Percentiles rank a stretch among this genome's conserved stretches.
phyloP scores from a whole-genome alignment of 768 basidiomycete species.

The Leccinum truebloodii region DNA sequence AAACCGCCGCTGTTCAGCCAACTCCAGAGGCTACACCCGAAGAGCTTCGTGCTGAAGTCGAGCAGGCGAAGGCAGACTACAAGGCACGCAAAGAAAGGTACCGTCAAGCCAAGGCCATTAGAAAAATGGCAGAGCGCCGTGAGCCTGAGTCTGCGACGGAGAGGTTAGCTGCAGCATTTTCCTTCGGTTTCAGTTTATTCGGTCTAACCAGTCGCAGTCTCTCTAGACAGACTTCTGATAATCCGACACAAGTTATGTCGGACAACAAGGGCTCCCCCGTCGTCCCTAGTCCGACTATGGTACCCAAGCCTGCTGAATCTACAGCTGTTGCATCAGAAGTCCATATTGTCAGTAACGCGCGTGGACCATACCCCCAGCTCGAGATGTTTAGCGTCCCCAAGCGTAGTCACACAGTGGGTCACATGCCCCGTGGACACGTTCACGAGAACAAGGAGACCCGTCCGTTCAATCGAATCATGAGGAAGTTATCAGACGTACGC shows the following conservation, averaged over 20 bases:
- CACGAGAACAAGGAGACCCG: constrained; percentile 36
- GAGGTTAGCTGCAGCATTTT: constrained; percentile 22
- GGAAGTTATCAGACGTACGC: constrained; percentile 65
- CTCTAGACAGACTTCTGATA: constrained; percentile 29
- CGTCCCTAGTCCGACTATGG: constrained; percentile 10
- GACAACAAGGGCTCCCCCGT: constrained; percentile 4
- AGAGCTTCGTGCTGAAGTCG: constrained; percentile 44
- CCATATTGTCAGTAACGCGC: constrained; percentile 64
- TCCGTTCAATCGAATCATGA: constrained; percentile 51
- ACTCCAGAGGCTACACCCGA: constrained; percentile 15
- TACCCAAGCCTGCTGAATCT: constrained; percentile 19
- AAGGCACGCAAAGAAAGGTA: constrained; percentile 72
- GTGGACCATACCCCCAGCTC: constrained; percentile 58
- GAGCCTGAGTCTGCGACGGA: constrained; percentile 24
- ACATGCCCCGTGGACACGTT: constrained; percentile 23
- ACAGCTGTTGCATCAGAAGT: constrained; percentile 21
- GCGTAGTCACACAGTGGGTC: constrained; percentile 35
- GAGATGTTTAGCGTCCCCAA: constrained; percentile 64
- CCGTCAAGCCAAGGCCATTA: constrained; percentile 55
- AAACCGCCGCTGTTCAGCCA: constrained; percentile 1
- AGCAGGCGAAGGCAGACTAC: constrained; percentile 67
- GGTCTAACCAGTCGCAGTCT: constrained; percentile 15
- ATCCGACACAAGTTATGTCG: constrained; percentile 11
- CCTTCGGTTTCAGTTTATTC: constrained; percentile 1
- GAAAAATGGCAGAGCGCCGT: constrained; percentile 38